Conservation (phyloP, 1,284 basidiomycete species). For the Cryptococcus jaspeensis region DNA sequence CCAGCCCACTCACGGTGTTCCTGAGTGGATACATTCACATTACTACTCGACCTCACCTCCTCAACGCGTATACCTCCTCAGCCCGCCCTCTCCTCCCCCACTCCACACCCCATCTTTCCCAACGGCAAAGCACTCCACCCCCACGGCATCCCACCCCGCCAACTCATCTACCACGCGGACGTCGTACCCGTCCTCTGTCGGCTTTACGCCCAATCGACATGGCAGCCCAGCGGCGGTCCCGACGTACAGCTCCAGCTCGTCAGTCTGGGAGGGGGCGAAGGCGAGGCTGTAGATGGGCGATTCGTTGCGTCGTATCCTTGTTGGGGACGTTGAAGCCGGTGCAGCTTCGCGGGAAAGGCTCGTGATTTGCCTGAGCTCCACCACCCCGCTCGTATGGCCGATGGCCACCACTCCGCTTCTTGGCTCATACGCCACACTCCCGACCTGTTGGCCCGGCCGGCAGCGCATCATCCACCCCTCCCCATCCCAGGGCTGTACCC, state of each 20-base stretch:
- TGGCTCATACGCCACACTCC: conserved; percentile 58
- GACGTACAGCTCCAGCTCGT: conserved; percentile 30
- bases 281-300: conserved; percentile 60
- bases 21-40: neutral
- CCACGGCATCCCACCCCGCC: conserved; percentile 49
- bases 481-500: conserved; percentile 24
- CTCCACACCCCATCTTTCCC: conserved; percentile 40
- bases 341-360: conserved; percentile 33
- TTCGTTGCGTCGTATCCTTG: conserved; percentile 58
- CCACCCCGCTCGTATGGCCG: conserved; percentile 63
- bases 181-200: neutral
- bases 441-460: conserved; percentile 45
- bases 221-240: conserved; percentile 48
- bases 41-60: neutral
- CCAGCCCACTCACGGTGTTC: neutral
- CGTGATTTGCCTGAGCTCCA: conserved; percentile 61
- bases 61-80: conserved; percentile 33
- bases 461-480: conserved; percentile 11
- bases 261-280: conserved; percentile 25
- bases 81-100: conserved; percentile 40
- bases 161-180: conserved; percentile 39
- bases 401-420: conserved; percentile 58
- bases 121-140: conserved; percentile 38
- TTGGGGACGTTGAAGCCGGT: neutral
- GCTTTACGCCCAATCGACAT: conserved; percentile 18